Evolutionary conservation across 23 red algal species (phyloP).

Genomic region (Rhodosorus marinus): DNA sequence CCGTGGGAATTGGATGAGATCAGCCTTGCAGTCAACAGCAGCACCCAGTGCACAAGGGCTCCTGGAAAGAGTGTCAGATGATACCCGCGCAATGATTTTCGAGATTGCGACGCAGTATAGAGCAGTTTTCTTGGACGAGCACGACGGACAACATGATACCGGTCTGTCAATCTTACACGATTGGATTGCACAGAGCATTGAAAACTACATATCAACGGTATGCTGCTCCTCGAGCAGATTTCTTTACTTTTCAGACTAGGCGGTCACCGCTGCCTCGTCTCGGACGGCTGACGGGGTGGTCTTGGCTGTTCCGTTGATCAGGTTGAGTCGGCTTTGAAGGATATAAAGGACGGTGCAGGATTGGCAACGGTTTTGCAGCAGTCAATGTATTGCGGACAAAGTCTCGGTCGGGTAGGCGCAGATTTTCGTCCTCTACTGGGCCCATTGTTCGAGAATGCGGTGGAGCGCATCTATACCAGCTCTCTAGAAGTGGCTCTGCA

Average conservation of each 20-base stretch:
- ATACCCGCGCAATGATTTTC: constrained; percentile 50
- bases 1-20: constrained; percentile 51
- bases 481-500: constrained; percentile 49
- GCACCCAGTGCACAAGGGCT: constrained; percentile 15
- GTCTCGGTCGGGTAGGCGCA: constrained; percentile 67
- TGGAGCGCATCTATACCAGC: constrained; percentile 37
- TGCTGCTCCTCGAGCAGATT: no score
- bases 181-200: no score
- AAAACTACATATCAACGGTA: no score
- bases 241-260: no score
- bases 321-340: constrained; percentile 27
- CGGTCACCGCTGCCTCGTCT: no score
- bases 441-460: constrained; percentile 50
- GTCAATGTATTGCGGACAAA: constrained; percentile 72
- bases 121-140: constrained; percentile 55
- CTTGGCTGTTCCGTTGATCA: constrained; percentile 27
- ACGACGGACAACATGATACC: background rate
- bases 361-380: constrained; percentile 57
- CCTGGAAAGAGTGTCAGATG: constrained; percentile 45
- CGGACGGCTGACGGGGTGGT: no score
- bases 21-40: background rate
- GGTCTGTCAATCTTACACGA: no score
- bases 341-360: constrained; percentile 41
- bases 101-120: constrained; percentile 74
- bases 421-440: constrained; percentile 66